Percentiles rank a stretch among this genome's conserved stretches.
Evolutionary conservation across 306 rosid species (phyloP).

Genomic region (Citrullus colocynthis): DNA sequence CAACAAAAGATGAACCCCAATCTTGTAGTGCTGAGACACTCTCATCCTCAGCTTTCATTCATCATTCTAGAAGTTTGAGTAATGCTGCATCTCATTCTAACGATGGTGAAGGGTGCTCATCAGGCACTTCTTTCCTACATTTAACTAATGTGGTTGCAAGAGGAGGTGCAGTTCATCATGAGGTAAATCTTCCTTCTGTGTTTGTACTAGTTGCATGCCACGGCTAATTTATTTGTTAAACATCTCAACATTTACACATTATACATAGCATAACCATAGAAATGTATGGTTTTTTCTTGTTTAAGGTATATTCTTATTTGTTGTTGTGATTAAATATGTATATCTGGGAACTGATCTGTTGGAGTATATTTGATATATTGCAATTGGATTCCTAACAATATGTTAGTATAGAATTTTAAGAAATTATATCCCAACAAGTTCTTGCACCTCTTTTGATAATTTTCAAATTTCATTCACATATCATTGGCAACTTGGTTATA

Average conservation of each 20-base stretch:
- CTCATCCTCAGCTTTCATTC: conserved; percentile 8
- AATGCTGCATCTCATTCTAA: conserved; percentile 37
- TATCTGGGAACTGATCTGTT: no score
- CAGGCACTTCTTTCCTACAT: conserved; percentile 24
- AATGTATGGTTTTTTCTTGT: background rate
- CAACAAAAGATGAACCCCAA: conserved; percentile 28
- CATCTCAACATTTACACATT: background rate
- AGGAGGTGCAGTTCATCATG: conserved; percentile 34
- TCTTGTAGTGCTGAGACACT: conserved; percentile 22
- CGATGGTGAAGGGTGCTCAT: conserved; percentile 35
- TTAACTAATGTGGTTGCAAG: conserved; percentile 23
- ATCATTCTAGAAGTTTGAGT: conserved; percentile 19
- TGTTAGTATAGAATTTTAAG: background rate
- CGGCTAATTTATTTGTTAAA: background rate
- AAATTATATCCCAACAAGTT: background rate
- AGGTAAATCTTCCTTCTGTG: conserved; percentile 34
- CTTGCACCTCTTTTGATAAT: background rate
- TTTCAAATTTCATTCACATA: background rate
- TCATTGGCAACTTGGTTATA: background rate
- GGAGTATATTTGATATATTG: no score
- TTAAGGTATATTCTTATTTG: no score
- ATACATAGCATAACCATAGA: background rate
- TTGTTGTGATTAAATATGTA: background rate
- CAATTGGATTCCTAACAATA: no score
- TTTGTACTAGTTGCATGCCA: background rate